Evolutionary conservation across 257 asterid genomes (phyloP).

Genomic region (Nicotiana tabacum): DNA sequence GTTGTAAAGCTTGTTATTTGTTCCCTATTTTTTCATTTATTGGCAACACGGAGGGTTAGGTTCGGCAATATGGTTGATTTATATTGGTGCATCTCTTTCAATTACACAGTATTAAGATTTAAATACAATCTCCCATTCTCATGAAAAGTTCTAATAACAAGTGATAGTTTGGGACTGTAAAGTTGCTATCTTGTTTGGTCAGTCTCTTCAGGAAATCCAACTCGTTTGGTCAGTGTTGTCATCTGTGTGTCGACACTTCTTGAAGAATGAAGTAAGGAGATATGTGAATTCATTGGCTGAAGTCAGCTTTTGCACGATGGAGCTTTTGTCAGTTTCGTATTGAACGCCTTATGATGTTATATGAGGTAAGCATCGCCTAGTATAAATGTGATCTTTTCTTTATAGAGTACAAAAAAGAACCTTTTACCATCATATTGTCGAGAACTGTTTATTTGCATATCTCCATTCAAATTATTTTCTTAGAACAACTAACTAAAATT

Average conservation of each 20-base stretch:
- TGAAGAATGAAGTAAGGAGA: conserved; percentile 2
- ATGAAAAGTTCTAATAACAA: not conserved
- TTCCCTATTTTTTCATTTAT: not conserved
- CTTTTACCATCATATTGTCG: not conserved
- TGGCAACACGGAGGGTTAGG: not conserved
- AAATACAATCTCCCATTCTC: not conserved
- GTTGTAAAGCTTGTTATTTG: not conserved
- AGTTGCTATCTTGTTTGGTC: not conserved
- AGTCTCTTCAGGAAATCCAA: not conserved
- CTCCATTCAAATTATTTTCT: too few relatives aligned
- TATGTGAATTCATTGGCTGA: not conserved
- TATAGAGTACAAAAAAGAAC: not conserved
- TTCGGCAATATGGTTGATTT: not conserved
- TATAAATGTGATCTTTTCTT: not conserved
- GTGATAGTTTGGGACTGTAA: not conserved
- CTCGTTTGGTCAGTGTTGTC: not conserved
- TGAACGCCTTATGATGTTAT: not conserved
- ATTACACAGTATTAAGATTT: not conserved
- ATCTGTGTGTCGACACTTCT: not conserved
- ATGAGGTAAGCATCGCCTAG: not conserved
- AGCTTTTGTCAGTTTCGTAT: not conserved
- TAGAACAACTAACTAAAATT: too few relatives aligned
- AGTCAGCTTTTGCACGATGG: not conserved
- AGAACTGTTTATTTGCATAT: not conserved
- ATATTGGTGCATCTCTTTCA: not conserved